Base-by-base conservation (phyloP, 345 rosid genomes). In the Heritiera fomes region DNA sequence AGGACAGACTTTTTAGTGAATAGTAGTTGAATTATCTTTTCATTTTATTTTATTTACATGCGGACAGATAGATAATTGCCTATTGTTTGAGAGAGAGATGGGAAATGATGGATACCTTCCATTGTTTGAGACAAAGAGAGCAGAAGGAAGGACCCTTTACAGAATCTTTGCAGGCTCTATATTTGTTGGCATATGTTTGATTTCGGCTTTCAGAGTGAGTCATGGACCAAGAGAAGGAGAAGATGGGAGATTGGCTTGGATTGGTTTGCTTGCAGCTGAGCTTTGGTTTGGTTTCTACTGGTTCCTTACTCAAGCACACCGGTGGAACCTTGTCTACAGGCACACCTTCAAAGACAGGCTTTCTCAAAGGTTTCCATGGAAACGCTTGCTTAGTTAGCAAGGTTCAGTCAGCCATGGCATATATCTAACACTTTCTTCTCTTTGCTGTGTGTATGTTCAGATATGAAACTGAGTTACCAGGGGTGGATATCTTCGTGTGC, bases 401-500 rank as follows among this genome's bases (percentile, higher is more conserved):
- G 47, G 47, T 45, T 40, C 43, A 40, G 43, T 40, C 4, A 40
- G 43, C 43, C 43, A 3, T 40, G 43, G 6, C 43, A 40, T 40
- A 40, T 18, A 18, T 56, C 10, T 56, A 18, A 8, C 58, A 53
- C 23, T 10, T 10, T 1, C 1, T 28, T 11, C 10, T 60, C 13
- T 40, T 53, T 4, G 12, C 14, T 69, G 1, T 20, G 6, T 55
- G 3, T 23, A 6, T 75, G 20, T 32, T 65, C 85, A 87, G 89
- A 55, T 75, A 78, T 13, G 84, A 74, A 30, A 58, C 84, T 3
- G 84, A 85, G 6, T 75, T 90, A 62, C 91, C 91, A 0, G 68
- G 82, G 8, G 84, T 89, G 69, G 92, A 89, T 34, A 64, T 87
- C n/a, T 89, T 85, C 28, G 87, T 87, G 1, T 89, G 91, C 87